A percentile compares a stretch with the other conserved stretches of the same genome.
These are phyloP conservation scores for Vaccinium myrtillus DNA, from an alignment of 148 eudicot species.

Conservation along the genomic window DNA sequence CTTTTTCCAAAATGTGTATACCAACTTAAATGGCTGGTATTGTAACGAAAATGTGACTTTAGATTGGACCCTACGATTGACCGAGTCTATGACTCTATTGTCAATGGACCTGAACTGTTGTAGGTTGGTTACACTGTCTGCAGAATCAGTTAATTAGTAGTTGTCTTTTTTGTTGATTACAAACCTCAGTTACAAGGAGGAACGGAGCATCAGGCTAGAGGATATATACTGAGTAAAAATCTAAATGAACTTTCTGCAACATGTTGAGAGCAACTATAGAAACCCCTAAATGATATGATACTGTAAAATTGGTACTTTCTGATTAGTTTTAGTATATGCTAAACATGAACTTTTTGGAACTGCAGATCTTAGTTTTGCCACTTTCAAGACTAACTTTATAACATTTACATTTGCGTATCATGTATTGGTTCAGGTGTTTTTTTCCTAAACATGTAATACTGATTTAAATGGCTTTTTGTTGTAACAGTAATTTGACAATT, in stretches of 20 bases:
- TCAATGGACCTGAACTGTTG: neutral
- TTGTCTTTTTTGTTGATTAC: neutral
- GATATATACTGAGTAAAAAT: neutral
- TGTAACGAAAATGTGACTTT: neutral
- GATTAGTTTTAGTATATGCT: neutral
- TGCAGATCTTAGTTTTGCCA: neutral
- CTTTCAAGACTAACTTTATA: neutral
- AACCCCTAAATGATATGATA: neutral
- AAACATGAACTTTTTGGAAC: neutral
- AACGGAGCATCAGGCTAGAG: neutral
- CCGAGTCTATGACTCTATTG: neutral
- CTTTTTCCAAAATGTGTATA: neutral
- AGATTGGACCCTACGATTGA: neutral
- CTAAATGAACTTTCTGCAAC: too few relatives aligned
- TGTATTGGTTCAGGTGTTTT: neutral
- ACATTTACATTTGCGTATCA: neutral
- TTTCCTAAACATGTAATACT: neutral
- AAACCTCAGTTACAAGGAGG: neutral
- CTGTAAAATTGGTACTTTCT: neutral
- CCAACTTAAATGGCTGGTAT: neutral
- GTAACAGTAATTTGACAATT: neutral
- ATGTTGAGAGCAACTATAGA: neutral
- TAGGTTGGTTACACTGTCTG: neutral
- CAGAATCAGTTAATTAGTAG: neutral
- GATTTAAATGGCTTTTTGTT: neutral